Evolutionary conservation across 1,139 yeast genomes (phyloP), one percentile per base, ranked within the genome.

Genomic region (Zhuliangozyma blackwelliae): DNA sequence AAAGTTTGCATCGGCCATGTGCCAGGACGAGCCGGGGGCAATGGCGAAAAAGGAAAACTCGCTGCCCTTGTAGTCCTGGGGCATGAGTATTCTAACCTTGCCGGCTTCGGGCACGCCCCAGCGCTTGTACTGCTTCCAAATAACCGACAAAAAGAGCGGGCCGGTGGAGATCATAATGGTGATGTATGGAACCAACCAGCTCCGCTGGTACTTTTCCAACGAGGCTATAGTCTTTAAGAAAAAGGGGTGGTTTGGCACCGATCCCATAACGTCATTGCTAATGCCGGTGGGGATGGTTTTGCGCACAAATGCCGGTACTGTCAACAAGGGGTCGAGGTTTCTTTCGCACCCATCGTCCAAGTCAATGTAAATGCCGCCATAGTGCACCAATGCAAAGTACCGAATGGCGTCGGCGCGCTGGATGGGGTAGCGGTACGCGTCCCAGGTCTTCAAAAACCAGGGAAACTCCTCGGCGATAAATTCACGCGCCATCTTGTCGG

Each of bases 111-210:
- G 78, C 16, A 78, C 75, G 5, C 82, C 80, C 85, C 88, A 83
- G 48, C 95, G 72, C 59, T 82, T 83, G 61, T 85, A 89, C 51
- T 82, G 88, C 59, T 86, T 83, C 92, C 95, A 85, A 48, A 89
- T 72, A 32, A 87, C 90, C 10, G 94, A 82, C 33, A 89, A 68
- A 55, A 87, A 88, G 42, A 89, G 64, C 1, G 97, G 97, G 5
- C 97, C 97, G 1, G 97, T 90, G 11, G 95, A 81, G 54, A 79
- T 85, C 96, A 89, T 89, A 57, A 89, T 88, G 28, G 97, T 89
- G 43, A 89, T 68, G 61, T 89, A 89, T 11, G 97, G 96, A 21
- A 87, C 78, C 32, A 81, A 59, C 87, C 92, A 86, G 57, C 83
- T 82, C 41, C 72, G 68, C 50, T 83, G 73, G 59, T 84, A 88